Conservation (phyloP, 352 stramenopile species). For the Globisporangium uncinulatum region DNA sequence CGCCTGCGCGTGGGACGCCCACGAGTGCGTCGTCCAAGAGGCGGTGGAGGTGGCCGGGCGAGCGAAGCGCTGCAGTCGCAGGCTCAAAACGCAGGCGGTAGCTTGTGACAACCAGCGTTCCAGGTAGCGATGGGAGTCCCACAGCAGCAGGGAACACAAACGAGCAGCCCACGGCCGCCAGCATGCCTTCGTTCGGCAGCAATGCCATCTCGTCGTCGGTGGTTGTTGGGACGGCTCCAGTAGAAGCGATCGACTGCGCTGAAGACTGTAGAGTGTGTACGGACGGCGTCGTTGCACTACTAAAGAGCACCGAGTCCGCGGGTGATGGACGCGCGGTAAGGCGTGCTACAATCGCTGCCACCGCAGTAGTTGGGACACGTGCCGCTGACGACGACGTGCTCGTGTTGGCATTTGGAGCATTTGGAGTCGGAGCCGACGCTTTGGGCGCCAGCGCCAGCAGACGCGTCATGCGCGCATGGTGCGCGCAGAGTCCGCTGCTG, state of each 20-base stretch:
- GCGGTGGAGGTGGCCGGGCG: constrained; percentile 38
- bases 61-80: constrained; percentile 30
- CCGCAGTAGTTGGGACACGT: no score
- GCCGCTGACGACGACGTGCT: no score
- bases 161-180: constrained; percentile 32
- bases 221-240: not conserved
- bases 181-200: constrained; percentile 38
- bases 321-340: not conserved
- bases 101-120: constrained; percentile 56
- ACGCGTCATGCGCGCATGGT: constrained; percentile 75
- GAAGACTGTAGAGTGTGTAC: no score
- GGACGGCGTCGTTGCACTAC: no score
- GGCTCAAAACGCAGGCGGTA: constrained; percentile 75
- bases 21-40: constrained; percentile 55
- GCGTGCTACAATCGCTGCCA: not conserved
- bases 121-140: constrained; percentile 38
- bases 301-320: not conserved
- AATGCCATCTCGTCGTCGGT: not conserved
- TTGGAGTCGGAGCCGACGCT: constrained; percentile 4
- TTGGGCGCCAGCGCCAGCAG: constrained; percentile 78
- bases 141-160: constrained; percentile 55
- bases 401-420: no score
- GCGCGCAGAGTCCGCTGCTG: constrained; percentile 46
- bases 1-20: constrained; percentile 53
- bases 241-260: constrained; percentile 4